Base-by-base conservation (phyloP, 257 asterid genomes). In the Nicotiana paniculata region DNA sequence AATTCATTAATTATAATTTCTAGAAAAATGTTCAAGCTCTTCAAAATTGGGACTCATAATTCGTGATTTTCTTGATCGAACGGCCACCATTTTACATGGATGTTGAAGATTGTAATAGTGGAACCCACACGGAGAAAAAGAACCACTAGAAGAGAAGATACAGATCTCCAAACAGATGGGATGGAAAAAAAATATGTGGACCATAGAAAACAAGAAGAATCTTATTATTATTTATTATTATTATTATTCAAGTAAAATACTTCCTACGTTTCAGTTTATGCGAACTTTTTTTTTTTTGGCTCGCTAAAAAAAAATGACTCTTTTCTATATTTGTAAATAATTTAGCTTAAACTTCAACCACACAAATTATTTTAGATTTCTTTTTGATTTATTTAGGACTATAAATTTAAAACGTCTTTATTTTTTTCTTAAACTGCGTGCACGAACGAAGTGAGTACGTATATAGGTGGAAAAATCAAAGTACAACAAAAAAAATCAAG, bases 81-180 rank as follows among this genome's bases (percentile, higher is more conserved):
- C 1, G 13, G 11, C 4, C 6, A 72, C 37, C 6, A 74, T 10
- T 48, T 46, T 35, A 70, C 26, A 48, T 8, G 10, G 64, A 35
- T 24, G 62, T 1, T 5, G 28, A 48, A 58, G 21, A 63, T 37
- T 37, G 33, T 9, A n/a, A 8, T 66, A 26, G 1, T 77, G 54
- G 81, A 86, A 26, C 84, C 84, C 67, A 28, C 46, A 11, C 10
- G 54, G 55, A 70, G 69, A 43, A 69, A 72, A 77, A 28, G 64
- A 82, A 55, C 86, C 87, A 83, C 24, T 37, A 35, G 54, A 69
- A 63, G 4, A 17, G 37, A 5, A 85, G 82, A 83, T 83, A 82
- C 68, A 84, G 81, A 84, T 89, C 85, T 86, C 84, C 82, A 67
- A 35, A 79, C 46, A 26, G 28, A 51, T 8, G 26, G 63, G 61